Base-by-base conservation (phyloP, 2,329 filamentous ascomycete species). In the Lasiodiplodia theobromae region DNA sequence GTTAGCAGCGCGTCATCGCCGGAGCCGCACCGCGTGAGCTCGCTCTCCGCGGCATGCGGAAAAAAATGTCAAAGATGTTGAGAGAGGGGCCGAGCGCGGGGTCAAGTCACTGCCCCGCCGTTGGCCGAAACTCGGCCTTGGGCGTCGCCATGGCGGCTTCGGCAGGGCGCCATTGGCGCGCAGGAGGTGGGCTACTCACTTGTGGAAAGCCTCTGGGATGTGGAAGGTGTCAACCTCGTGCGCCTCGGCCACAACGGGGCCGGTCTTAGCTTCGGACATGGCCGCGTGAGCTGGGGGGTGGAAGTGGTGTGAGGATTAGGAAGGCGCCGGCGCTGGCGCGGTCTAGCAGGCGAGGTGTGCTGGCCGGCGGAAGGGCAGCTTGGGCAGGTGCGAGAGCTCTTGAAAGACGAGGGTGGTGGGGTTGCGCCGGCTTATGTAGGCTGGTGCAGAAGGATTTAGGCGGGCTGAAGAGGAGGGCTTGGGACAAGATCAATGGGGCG, bases 171-270 rank as follows among this genome's bases (percentile, higher is more conserved):
- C 28, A 40, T 56, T 31, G 38, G 25, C 16, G 51, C 21, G 23
- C 28, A 25, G 28, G 31, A 34, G 28, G 47, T 12, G 68, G 25
- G 53, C 21, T 49, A 77, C 79, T 77, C 72, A 83, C 81, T 79
- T 77, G 69, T 74, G 76, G 71, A 82, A 82, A 4, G 78, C 80
- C 71, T 87, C 81, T 71, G 87, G 87, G 62, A 89, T 86, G 76
- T 88, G 84, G 80, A 82, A 93, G 23, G 91, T 94, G 80, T 92
- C 89, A 74, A 93, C 91, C 77, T 89, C 82, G 80, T 93, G 91
- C 76, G 91, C 91, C 85, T 94, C 92, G 70, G 86, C 85, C 75
- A 94, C 91, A 75, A 92, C 89, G 58, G 86, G 87, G 73, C 60
- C 68, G 62, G 23, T 53, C 23, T 23, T 23, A 23, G 23, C 23